Evolutionary conservation across 345 rosid species (phyloP).

Genomic region (Mallotus nudiflorus): DNA sequence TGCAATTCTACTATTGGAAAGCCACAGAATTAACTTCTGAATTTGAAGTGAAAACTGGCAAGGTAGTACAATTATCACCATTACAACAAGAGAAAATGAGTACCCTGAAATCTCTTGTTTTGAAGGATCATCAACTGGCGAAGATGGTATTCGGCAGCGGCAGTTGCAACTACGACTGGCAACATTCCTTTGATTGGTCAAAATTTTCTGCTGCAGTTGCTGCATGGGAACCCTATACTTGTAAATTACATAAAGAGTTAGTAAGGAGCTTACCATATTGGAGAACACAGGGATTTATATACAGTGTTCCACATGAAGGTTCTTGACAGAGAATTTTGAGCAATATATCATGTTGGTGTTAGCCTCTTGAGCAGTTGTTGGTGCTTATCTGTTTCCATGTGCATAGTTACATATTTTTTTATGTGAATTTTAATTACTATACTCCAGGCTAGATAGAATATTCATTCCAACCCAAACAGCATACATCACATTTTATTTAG

Average conservation of each 20-base stretch:
- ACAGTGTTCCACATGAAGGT: conserved; percentile 11
- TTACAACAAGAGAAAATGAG: conserved; percentile 42
- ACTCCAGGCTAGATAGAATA: not conserved
- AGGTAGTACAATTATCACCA: conserved; percentile 34
- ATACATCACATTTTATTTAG: not conserved
- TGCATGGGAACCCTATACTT: conserved; percentile 49
- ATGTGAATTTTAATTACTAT: not conserved
- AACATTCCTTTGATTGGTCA: conserved; percentile 38
- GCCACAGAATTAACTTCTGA: conserved; percentile 26
- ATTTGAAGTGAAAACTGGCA: conserved; percentile 16
- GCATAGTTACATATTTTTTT: not conserved
- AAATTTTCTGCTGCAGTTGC: conserved; percentile 40
- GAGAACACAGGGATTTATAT: conserved; percentile 49
- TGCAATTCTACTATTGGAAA: conserved; percentile 67
- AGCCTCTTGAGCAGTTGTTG: not conserved
- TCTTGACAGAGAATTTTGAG: not conserved
- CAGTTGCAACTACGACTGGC: conserved; percentile 5
- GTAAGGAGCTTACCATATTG: conserved; percentile 59
- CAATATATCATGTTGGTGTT: not conserved
- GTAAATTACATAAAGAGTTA: conserved; percentile 44
- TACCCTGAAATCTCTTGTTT: conserved; percentile 35
- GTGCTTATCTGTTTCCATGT: not conserved
- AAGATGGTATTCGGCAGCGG: conserved; percentile 29
- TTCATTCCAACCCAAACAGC: not conserved
- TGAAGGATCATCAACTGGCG: conserved; percentile 42